Evolutionary conservation across 139 green algal species (phyloP), one percentile per base, ranked within the genome.

Genomic region (Closterium sp.): DNA sequence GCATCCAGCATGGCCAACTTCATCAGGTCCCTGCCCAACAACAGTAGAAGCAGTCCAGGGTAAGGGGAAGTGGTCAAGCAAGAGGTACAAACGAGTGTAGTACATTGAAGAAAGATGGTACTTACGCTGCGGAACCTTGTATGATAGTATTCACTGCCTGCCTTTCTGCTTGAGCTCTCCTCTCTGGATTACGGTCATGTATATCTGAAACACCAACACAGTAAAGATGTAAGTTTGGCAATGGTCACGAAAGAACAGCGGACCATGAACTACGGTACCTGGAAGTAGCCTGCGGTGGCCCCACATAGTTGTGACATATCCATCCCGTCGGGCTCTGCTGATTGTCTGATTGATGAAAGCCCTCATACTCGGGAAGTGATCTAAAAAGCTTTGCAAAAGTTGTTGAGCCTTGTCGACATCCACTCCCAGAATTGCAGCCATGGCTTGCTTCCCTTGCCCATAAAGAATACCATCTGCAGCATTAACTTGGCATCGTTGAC

Each of bases 401-500:
- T 88, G 79, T 86, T 92, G 34, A 45, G 85, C 89, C n/a, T 92
- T 42, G 17, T 92, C 34, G 28, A 29, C 31, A 24, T 32, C 24
- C 27, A 92, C 89, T 19, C 70, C 70, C 34, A 92, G 21, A 32
- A 28, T 38, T 11, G 89, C 11, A 6, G 34, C 34, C 24, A 92
- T 45, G 24, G 89, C 89, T 30, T 89, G 34, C 9, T 88, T 87
- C 7, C 89, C 89, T 30, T 92, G 89, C 31, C 89, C 89, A 42
- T 92, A 92, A 70, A 92, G 89, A 88, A 92, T 92, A 21, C 89
- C 89, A 88, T 92, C 89, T 92, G 89, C 32, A 89, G 32, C n/a
- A 91, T 85, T 79, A 13, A 10, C 22, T 85, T 7, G 21, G 29
- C 29, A 86, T n/a, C n/a, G n/a, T n/a, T n/a, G n/a, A n/a, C n/a